Evolutionary conservation across 2,329 filamentous ascomycete genomes (phyloP).

Genomic region (Neobulgaria alba): DNA sequence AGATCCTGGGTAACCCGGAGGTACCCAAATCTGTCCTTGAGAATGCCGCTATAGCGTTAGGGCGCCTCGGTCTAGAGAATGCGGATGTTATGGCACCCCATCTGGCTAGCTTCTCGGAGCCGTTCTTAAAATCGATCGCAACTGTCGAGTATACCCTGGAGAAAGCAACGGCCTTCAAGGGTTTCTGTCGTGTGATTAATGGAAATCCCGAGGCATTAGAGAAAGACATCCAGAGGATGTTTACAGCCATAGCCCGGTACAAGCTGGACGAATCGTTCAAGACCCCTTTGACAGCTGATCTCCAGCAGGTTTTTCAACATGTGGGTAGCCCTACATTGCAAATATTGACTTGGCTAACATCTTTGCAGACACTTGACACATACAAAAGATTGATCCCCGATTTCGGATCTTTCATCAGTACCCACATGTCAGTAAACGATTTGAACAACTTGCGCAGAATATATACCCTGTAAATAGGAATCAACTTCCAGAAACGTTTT

Average conservation of each 20-base stretch:
- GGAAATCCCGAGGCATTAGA: slow-evolving; percentile 91
- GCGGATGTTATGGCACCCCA: slow-evolving; percentile 69
- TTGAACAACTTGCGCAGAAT: slow-evolving; percentile 20
- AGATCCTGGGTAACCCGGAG: slow-evolving; percentile 76
- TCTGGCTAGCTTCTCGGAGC: slow-evolving; percentile 68
- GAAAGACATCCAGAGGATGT: slow-evolving; percentile 71
- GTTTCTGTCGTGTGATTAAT: slow-evolving; percentile 77
- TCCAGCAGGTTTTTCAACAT: slow-evolving; percentile 26
- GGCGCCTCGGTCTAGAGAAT: slow-evolving; percentile 75
- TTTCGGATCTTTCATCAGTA: slow-evolving; percentile 40
- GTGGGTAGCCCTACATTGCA: slow-evolving; percentile 15
- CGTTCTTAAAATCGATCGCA: slow-evolving; percentile 74
- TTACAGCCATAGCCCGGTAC: slow-evolving; percentile 74
- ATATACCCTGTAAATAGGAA: slow-evolving; percentile 29
- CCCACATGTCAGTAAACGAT: slow-evolving; percentile 17
- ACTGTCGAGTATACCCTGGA: slow-evolving; percentile 85
- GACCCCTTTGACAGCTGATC: slow-evolving; percentile 23
- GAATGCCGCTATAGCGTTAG: slow-evolving; percentile 89
- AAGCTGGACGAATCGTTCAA: slow-evolving; percentile 48
- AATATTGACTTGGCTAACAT: slow-evolving; percentile 13
- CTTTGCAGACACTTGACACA: slow-evolving; percentile 37
- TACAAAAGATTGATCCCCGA: slow-evolving; percentile 47
- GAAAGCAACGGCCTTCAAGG: slow-evolving; percentile 87
- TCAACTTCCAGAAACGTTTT: slow-evolving; percentile 5
- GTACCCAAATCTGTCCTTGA: slow-evolving; percentile 83